Evolutionary conservation across 1,139 yeast genomes (phyloP), one percentile per base, ranked within the genome.

Genomic region (Debaryomyces udenii): DNA sequence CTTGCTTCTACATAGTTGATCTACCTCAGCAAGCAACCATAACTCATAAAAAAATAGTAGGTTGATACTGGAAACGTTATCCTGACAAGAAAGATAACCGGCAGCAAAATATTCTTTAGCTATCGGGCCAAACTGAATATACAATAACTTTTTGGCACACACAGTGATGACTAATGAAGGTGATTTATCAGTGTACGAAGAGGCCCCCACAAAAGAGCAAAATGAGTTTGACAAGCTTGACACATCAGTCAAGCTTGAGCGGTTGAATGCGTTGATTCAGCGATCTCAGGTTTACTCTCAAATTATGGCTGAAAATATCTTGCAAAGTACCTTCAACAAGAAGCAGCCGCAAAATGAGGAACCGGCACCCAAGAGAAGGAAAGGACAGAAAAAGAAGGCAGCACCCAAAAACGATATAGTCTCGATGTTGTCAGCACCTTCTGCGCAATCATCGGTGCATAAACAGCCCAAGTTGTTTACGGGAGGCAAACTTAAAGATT

Each of bases 241-340:
- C 2, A 56, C 51, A 36, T 64, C 66, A 29, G 55, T 50, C 18
- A 86, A 87, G 54, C 64, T 88, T 35, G 75, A 77, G 41, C 71
- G 88, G 43, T 66, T 91, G 38, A 77, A 86, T 50, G 82, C 79
- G 37, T 70, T 91, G 51, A 89, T 91, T 15, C 85, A 86, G 54
- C 84, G 86, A 56, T 86, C 96, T 14, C 90, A 88, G 57, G 76
- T 89, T 3, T 91, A 87, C 61, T 86, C 96, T 1, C 78, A 82
- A 45, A 88, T 90, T 50, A 83, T 91, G 41, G 82, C 94, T 3
- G 91, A 88, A 41, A 83, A 90, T 22, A 72, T 90, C 39, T 57
- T 82, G 38, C 81, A 77, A 46, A 67, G 75, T 39, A 63, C 75
- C 22, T 47, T 71, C 45, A 29, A 18, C n/a, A 37, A 37, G 29